Evolutionary conservation across 306 rosid species (phyloP).

Genomic region (Ziziphus jujuba): DNA sequence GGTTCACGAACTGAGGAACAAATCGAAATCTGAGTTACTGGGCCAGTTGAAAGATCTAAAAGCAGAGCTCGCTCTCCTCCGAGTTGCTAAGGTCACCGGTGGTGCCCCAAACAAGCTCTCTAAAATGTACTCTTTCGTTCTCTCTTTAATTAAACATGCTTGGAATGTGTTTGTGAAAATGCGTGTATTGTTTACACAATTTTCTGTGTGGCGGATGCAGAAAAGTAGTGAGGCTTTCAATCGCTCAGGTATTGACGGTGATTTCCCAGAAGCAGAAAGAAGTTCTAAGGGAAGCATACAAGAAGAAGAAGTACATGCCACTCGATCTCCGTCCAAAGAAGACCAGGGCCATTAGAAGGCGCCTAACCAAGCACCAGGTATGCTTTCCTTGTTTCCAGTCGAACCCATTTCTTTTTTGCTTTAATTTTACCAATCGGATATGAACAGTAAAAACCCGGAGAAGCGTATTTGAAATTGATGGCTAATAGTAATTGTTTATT

Average conservation of each 20-base stretch:
- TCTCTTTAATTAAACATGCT: too few species aligned
- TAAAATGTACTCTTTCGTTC: slow-evolving; percentile 31
- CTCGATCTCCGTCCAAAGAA: slow-evolving; percentile 71
- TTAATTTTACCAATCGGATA: neutral
- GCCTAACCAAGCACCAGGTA: slow-evolving; percentile 76
- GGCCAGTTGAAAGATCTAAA: slow-evolving; percentile 51
- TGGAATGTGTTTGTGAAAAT: neutral
- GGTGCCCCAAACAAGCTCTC: slow-evolving; percentile 60
- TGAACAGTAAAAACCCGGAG: neutral
- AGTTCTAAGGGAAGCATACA: slow-evolving; percentile 63
- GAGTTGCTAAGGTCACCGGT: slow-evolving; percentile 55
- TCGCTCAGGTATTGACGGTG: slow-evolving; percentile 65
- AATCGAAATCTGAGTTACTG: slow-evolving; percentile 37
- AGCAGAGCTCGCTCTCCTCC: slow-evolving; percentile 58
- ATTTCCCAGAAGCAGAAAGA: slow-evolving; percentile 66
- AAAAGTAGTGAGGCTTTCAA: slow-evolving; percentile 58
- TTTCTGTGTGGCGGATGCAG: slow-evolving; percentile 30
- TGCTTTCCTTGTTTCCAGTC: neutral
- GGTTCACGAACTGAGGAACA: slow-evolving; percentile 51
- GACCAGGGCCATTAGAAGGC: slow-evolving; percentile 64
- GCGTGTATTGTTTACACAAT: neutral
- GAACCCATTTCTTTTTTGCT: neutral
- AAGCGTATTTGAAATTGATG: neutral
- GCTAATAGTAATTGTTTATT: neutral
- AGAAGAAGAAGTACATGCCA: slow-evolving; percentile 57